Percentiles rank a stretch among this genome's conserved stretches.
phyloP scores from a whole-genome alignment of 2,329 filamentous ascomycete species.

The Aschersonia sp. region DNA sequence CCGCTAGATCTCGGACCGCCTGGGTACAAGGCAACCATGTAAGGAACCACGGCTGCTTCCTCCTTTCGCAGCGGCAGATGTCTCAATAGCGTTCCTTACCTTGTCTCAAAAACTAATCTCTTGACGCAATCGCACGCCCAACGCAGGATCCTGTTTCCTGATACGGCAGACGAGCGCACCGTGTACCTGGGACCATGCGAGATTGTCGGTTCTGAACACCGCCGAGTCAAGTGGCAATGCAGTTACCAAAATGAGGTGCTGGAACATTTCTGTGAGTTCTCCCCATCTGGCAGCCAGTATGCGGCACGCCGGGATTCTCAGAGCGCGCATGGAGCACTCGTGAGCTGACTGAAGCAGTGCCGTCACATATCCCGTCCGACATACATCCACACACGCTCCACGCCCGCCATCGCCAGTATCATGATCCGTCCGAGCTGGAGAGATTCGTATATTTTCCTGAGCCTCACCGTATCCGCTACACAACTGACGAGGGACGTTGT shows the following conservation, averaged over 20 bases:
- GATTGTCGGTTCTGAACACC: constrained; percentile 29
- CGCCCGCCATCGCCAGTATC: constrained; percentile 33
- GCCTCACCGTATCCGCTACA: constrained; percentile 33
- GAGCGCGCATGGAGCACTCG: too few species aligned
- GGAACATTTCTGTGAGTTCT: constrained; percentile 30
- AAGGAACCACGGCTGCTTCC: constrained; percentile 6
- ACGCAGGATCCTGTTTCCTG: constrained; percentile 33
- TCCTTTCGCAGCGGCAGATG: neutral
- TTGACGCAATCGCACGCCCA: too few species aligned
- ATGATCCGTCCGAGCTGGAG: constrained; percentile 34
- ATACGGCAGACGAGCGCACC: constrained; percentile 31
- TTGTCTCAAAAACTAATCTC: too few species aligned
- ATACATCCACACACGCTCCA: constrained; percentile 34
- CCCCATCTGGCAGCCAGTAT: too few species aligned
- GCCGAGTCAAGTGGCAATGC: constrained; percentile 37
- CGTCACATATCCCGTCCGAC: constrained; percentile 27
- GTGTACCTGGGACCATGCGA: constrained; percentile 40
- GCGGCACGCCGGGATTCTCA: too few species aligned
- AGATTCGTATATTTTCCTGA: constrained; percentile 32
- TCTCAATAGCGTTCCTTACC: too few species aligned
- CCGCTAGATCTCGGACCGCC: constrained; percentile 37
- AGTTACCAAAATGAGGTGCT: constrained; percentile 36
- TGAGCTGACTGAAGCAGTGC: constrained; percentile 17
- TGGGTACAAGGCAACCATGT: constrained; percentile 40
- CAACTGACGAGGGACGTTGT: constrained; percentile 27